These are phyloP conservation scores for Byssoonygena ceratinophila DNA, from an alignment of 2,329 filamentous ascomycete species.

Conservation along the genomic window DNA sequence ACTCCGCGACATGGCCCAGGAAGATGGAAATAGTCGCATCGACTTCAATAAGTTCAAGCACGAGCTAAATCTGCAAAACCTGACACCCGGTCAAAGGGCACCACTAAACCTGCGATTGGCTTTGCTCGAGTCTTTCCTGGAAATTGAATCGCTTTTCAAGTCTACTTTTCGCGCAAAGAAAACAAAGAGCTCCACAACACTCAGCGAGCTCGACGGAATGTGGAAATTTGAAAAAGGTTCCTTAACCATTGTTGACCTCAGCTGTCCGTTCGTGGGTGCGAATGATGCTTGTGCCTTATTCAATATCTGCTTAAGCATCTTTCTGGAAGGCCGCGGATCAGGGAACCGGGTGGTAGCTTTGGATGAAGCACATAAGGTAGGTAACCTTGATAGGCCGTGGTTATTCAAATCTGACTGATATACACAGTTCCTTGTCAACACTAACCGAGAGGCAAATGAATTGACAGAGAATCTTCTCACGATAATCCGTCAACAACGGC, in stretches of 20 bases:
- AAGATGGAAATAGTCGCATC: conserved; percentile 33
- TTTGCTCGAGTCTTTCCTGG: conserved; percentile 55
- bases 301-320: conserved; percentile 58
- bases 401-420: not conserved
- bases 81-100: conserved; percentile 42
- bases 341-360: conserved; percentile 55
- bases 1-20: conserved; percentile 42
- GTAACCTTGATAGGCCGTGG: not conserved
- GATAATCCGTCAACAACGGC: conserved; percentile 60
- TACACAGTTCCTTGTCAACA: conserved; percentile 47
- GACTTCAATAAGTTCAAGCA: conserved; percentile 39
- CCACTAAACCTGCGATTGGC: conserved; percentile 52
- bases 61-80: conserved; percentile 27
- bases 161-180: too few relatives aligned
- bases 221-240: conserved; percentile 35
- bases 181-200: not conserved
- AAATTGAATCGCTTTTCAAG: too few relatives aligned
- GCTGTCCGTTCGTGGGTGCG: conserved; percentile 58
- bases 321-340: conserved; percentile 45
- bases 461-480: conserved; percentile 54
- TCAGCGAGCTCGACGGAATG: not conserved
- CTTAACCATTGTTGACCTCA: conserved; percentile 60
- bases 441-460: conserved; percentile 43
- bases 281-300: conserved; percentile 61
- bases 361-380: conserved; percentile 66